A percentile compares a stretch with the other conserved stretches of the same genome.
These are phyloP conservation scores for Termitomyces sp. DNA, from an alignment of 1,284 basidiomycete species.

Conservation along the genomic window DNA sequence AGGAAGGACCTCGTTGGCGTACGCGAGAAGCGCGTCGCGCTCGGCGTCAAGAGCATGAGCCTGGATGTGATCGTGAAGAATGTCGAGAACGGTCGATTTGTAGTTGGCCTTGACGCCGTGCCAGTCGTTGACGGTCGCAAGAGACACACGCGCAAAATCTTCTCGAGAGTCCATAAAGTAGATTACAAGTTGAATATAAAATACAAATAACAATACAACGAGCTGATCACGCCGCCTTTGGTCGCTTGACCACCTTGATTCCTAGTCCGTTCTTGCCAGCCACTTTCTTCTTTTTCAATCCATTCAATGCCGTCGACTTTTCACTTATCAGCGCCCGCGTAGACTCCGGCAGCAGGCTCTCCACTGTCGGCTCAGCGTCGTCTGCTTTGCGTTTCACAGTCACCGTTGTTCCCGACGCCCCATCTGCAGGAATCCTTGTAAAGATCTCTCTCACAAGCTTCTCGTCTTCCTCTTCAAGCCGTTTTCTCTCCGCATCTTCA, in stretches of 20 bases:
- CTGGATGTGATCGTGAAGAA: constrained; percentile 36
- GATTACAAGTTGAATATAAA: constrained; percentile 7
- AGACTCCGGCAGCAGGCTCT: constrained; percentile 70
- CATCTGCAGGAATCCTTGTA: constrained; percentile 52
- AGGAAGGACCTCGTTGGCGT: constrained; percentile 44
- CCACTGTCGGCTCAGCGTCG: constrained; percentile 62
- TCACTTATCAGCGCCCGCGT: constrained; percentile 60
- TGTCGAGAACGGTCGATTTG: constrained; percentile 36
- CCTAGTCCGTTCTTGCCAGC: constrained; percentile 61
- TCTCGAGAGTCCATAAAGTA: constrained; percentile 36
- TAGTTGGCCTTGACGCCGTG: constrained; percentile 50
- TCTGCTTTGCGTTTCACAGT: constrained; percentile 81
- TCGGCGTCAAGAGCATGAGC: constrained; percentile 29
- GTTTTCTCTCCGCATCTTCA: constrained; percentile 60
- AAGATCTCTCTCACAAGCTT: constrained; percentile 83
- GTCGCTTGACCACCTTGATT: constrained; percentile 52
- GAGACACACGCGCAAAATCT: constrained; percentile 59
- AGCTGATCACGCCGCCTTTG: constrained; percentile 44
- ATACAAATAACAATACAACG: background rate
- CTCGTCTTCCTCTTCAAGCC: constrained; percentile 89
- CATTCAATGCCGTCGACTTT: constrained; percentile 37
- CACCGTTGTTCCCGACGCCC: constrained; percentile 35
- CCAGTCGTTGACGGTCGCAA: constrained; percentile 62
- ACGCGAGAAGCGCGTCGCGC: constrained; percentile 40
- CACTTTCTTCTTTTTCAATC: constrained; percentile 61